Evolutionary conservation across 768 basidiomycete species (phyloP).

Genomic region (Mycena rebaudengoi): DNA sequence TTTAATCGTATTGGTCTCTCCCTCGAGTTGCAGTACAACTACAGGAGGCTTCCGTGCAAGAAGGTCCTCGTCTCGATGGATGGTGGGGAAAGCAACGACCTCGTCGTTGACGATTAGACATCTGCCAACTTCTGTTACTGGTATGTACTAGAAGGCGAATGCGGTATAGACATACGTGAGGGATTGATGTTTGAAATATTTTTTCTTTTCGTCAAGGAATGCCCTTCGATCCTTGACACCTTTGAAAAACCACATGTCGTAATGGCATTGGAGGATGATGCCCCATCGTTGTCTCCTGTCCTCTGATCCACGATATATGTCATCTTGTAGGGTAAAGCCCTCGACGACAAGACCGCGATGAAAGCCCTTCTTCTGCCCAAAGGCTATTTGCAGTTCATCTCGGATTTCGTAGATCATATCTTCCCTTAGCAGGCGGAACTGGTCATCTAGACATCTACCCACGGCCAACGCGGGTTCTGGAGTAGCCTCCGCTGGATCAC

Average conservation of each 20-base stretch:
- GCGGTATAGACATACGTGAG: conserved; percentile 36
- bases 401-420: conserved; percentile 67
- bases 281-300: conserved; percentile 44
- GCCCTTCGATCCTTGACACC: conserved; percentile 46
- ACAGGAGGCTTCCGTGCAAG: conserved; percentile 56
- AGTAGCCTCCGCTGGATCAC: conserved; percentile 53
- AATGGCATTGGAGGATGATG: conserved; percentile 44
- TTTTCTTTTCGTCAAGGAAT: conserved; percentile 46
- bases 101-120: conserved; percentile 60
- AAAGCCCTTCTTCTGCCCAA: conserved; percentile 46
- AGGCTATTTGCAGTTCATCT: conserved; percentile 59
- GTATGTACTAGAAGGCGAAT: not conserved
- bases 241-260: conserved; percentile 48
- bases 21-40: conserved; percentile 63
- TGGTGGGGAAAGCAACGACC: conserved; percentile 59
- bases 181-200: conserved; percentile 62
- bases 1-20: conserved; percentile 45
- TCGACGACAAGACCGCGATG: conserved; percentile 47
- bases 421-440: conserved; percentile 70
- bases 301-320: conserved; percentile 27
- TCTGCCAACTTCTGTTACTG: not conserved
- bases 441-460: conserved; percentile 63
- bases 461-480: conserved; percentile 44
- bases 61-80: conserved; percentile 62
- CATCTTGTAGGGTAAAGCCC: conserved; percentile 42